Evolutionary conservation across 139 green algal species (phyloP).

Genomic region (Zygnema circumcarinatum): DNA sequence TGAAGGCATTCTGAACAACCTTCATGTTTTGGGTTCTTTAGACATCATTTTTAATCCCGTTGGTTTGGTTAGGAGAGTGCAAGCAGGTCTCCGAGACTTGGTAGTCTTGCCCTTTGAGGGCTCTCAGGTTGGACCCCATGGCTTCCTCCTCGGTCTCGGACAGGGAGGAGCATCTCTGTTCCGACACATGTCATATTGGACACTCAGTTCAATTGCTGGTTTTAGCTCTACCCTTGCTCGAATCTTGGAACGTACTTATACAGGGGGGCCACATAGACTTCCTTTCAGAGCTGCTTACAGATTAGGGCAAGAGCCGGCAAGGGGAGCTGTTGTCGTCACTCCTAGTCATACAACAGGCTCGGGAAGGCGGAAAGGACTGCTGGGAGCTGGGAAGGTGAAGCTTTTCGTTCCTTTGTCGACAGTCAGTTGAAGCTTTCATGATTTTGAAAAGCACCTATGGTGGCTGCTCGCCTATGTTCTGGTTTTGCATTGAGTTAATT

Average conservation of each 20-base stretch:
- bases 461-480: too few species aligned
- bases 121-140: constrained; percentile 33
- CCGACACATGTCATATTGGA: constrained; percentile 70
- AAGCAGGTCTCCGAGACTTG: constrained; percentile 64
- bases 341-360: neutral
- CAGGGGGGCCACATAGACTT: neutral
- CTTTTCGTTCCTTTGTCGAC: too few species aligned
- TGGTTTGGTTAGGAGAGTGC: constrained; percentile 66
- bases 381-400: constrained; percentile 42
- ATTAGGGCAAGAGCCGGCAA: constrained; percentile 26
- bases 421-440: too few species aligned
- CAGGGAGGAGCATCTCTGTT: constrained; percentile 68
- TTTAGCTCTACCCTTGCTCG: constrained; percentile 65
- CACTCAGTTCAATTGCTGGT: constrained; percentile 66
- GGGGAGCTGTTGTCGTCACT: constrained; percentile 26
- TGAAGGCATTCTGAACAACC: constrained; percentile 71
- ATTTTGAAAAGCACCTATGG: too few species aligned
- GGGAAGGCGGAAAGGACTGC: neutral
- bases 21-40: constrained; percentile 70
- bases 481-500: too few species aligned
- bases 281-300: neutral
- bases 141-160: constrained; percentile 72
- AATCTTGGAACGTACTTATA: constrained; percentile 55
- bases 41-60: constrained; percentile 77
- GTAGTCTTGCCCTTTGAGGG: constrained; percentile 69